phyloP scores from a whole-genome alignment of 2,329 filamentous ascomycete genomes.

The Xylaria sp. region DNA sequence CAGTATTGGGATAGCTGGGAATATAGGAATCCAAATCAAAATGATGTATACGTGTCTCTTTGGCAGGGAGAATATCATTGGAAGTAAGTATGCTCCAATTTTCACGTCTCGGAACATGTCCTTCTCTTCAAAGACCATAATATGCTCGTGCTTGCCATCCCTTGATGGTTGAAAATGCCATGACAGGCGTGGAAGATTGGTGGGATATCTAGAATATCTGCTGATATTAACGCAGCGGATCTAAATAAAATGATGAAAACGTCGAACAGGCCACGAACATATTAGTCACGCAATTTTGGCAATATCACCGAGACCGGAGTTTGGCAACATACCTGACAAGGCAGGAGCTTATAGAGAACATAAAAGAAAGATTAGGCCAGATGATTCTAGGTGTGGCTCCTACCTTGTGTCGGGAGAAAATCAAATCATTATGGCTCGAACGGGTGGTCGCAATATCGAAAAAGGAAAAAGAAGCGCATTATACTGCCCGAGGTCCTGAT shows the following conservation, averaged over 20 bases:
- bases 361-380: background rate
- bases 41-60: background rate
- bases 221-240: background rate
- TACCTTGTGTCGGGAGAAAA: background rate
- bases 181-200: too few species aligned
- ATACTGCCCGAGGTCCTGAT: background rate
- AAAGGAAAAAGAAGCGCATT: background rate
- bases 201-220: background rate
- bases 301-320: background rate
- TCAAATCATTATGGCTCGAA: conserved; percentile 1
- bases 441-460: background rate
- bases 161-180: too few species aligned
- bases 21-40: conserved; percentile 3
- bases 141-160: too few species aligned
- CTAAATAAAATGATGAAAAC: background rate
- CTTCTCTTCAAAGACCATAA: too few species aligned
- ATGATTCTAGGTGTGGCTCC: background rate
- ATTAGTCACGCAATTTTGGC: conserved; percentile 1
- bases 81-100: too few species aligned
- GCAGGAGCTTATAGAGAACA: background rate
- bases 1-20: conserved; percentile 21
- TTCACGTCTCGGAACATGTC: too few species aligned
- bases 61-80: conserved; percentile 8
- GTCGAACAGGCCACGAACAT: background rate
- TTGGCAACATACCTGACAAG: conserved; percentile 1